phyloP scores from a whole-genome alignment of 202 grass and related monocot species.

The Sporobolus alterniflorus region DNA sequence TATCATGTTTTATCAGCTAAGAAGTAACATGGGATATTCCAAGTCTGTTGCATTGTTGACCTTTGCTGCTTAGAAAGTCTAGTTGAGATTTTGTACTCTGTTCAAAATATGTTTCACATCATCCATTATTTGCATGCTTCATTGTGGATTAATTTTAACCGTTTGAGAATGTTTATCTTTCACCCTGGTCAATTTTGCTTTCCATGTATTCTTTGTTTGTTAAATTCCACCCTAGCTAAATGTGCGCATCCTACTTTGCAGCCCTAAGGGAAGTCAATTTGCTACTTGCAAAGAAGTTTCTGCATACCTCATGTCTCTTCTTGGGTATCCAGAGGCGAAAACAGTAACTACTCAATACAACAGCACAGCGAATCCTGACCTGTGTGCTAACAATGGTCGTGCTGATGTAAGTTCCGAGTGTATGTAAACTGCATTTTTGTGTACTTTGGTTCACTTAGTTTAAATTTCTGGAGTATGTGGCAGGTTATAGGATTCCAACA shows the following conservation, averaged over 20 bases:
- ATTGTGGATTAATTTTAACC: not conserved
- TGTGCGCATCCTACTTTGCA: constrained; percentile 53
- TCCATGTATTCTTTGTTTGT: not conserved
- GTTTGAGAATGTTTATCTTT: not conserved
- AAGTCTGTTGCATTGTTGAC: not conserved
- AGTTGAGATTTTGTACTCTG: not conserved
- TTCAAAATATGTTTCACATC: constrained; percentile 4
- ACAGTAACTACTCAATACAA: constrained; percentile 43
- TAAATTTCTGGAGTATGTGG: constrained; percentile 32
- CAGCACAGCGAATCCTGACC: constrained; percentile 27
- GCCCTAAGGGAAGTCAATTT: constrained; percentile 82
- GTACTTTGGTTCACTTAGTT: constrained; percentile 25
- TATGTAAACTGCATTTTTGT: constrained; percentile 27
- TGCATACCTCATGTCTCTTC: constrained; percentile 78
- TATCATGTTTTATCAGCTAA: not conserved
- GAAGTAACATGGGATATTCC: not conserved
- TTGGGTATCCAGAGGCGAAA: constrained; percentile 74
- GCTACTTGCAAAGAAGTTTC: constrained; percentile 86
- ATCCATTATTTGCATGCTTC: constrained; percentile 16
- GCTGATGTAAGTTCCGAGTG: constrained; percentile 67
- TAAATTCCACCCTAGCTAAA: constrained; percentile 38
- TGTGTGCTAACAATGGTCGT: constrained; percentile 38
- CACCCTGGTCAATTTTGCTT: not conserved
- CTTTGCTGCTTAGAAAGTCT: constrained; percentile 4
- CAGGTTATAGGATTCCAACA: constrained; percentile 53